Evolutionary conservation across 257 asterid species (phyloP).

Genomic region (Scutellaria baicalensis): DNA sequence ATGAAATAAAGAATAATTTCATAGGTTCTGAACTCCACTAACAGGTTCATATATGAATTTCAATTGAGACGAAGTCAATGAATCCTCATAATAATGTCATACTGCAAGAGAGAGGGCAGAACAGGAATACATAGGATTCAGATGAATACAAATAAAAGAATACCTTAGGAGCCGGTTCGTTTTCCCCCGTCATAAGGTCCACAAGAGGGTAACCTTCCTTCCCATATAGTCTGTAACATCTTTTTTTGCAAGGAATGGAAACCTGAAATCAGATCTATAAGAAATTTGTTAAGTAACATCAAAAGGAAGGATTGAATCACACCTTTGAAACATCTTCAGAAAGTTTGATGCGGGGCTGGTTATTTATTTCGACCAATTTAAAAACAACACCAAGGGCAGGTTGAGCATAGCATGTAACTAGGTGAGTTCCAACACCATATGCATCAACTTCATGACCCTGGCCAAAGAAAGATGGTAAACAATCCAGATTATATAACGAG

Average conservation of each 20-base stretch:
- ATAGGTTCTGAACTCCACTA: background rate
- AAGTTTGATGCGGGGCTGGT: conserved; percentile 93
- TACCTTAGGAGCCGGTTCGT: conserved; percentile 94
- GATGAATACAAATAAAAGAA: background rate
- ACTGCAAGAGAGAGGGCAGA: background rate
- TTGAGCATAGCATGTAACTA: conserved; percentile 98
- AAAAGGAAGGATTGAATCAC: conserved; percentile 16
- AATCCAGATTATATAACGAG: conserved; percentile 1
- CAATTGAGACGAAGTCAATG: background rate
- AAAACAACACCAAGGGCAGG: conserved; percentile 95
- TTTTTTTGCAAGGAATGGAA: conserved; percentile 96
- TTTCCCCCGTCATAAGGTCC: conserved; percentile 89
- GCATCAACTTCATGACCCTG: conserved; percentile 98
- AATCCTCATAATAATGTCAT: background rate
- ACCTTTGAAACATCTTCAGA: conserved; percentile 99
- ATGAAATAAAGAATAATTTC: background rate
- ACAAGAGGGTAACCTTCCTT: conserved; percentile 93
- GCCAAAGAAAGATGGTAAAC: conserved; percentile 5
- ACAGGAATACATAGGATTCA: background rate
- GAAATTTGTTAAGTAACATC: background rate
- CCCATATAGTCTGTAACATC: conserved; percentile 84
- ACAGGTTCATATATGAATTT: background rate
- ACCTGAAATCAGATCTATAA: conserved; percentile 44
- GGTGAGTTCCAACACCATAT: conserved; percentile 91
- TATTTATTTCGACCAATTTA: conserved; percentile 90